Percentiles rank a stretch among this genome's conserved stretches.
phyloP scores from a whole-genome alignment of 2,329 filamentous ascomycete species.

The Penicillium brasilianum region DNA sequence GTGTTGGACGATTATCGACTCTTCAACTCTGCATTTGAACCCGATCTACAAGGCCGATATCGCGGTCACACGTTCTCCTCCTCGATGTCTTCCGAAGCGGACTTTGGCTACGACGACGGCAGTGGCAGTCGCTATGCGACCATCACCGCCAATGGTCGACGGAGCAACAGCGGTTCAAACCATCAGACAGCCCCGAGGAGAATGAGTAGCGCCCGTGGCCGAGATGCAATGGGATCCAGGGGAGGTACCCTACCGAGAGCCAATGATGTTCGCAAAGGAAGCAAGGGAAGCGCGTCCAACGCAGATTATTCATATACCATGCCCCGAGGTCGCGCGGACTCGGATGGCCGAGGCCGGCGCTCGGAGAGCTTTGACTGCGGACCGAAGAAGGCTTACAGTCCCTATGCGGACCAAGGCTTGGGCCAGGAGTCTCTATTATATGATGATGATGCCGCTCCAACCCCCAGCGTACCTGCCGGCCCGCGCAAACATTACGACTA shows the following conservation, averaged over 20 bases:
- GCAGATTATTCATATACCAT: conserved; percentile 69
- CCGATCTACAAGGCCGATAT: conserved; percentile 50
- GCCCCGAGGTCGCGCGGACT: conserved; percentile 38
- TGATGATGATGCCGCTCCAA: conserved; percentile 78
- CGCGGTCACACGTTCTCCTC: conserved; percentile 66
- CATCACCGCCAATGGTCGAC: conserved; percentile 58
- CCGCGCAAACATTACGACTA: conserved; percentile 62
- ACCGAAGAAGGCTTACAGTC: conserved; percentile 39
- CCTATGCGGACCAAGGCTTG: conserved; percentile 28
- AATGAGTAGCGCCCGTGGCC: conserved; percentile 65
- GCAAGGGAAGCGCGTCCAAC: conserved; percentile 76
- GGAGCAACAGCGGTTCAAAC: conserved; percentile 82
- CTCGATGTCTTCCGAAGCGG: conserved; percentile 63
- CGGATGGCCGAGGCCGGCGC: conserved; percentile 40
- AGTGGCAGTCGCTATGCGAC: conserved; percentile 47
- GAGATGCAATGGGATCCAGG: conserved; percentile 47
- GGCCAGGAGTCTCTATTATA: conserved; percentile 36
- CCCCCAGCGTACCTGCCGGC: conserved; percentile 80
- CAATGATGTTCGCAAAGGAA: conserved; percentile 61
- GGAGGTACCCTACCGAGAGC: conserved; percentile 34
- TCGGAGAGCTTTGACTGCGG: conserved; percentile 54
- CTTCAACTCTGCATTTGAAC: conserved; percentile 48
- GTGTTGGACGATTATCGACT: conserved; percentile 44
- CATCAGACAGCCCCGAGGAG: conserved; percentile 65
- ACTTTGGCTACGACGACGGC: conserved; percentile 47